These are phyloP conservation scores for Cyathus olla DNA, from an alignment of 1,284 basidiomycete species.

Conservation along the genomic window DNA sequence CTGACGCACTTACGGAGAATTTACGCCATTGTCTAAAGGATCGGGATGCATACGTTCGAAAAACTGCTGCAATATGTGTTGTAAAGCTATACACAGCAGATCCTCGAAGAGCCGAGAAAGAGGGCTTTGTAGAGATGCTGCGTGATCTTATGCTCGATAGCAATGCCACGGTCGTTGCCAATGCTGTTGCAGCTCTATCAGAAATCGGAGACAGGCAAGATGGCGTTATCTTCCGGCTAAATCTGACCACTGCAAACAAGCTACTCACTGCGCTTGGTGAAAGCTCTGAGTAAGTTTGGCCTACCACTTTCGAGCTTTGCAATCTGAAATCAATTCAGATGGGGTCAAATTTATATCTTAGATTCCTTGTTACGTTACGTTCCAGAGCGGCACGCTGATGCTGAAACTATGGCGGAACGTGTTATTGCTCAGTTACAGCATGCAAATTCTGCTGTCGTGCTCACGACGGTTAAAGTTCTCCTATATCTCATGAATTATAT, in stretches of 20 bases:
- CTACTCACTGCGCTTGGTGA: slow-evolving; percentile 87
- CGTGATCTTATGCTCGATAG: slow-evolving; percentile 91
- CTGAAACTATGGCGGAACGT: slow-evolving; percentile 94
- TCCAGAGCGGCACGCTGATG: slow-evolving; percentile 89
- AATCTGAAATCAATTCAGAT: slow-evolving; percentile 62
- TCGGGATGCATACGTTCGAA: slow-evolving; percentile 94
- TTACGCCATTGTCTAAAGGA: slow-evolving; percentile 91
- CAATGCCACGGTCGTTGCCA: slow-evolving; percentile 95
- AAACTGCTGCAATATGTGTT: slow-evolving; percentile 95
- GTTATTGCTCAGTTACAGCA: slow-evolving; percentile 93
- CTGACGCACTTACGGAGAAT: slow-evolving; percentile 85
- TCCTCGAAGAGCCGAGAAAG: slow-evolving; percentile 85
- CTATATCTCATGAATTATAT: slow-evolving; percentile 99
- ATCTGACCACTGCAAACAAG: slow-evolving; percentile 86
- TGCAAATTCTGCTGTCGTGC: slow-evolving; percentile 94
- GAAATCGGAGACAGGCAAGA: slow-evolving; percentile 94
- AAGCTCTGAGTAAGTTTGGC: slow-evolving; percentile 86
- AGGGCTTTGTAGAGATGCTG: slow-evolving; percentile 87
- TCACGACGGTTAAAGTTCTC: slow-evolving; percentile 95
- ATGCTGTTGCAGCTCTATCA: slow-evolving; percentile 93
- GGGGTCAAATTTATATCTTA: slow-evolving; percentile 99
- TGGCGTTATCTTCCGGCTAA: slow-evolving; percentile 89
- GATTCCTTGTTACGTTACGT: slow-evolving; percentile 95
- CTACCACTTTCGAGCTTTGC: slow-evolving; percentile 2
- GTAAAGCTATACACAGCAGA: slow-evolving; percentile 93